Evolutionary conservation across 768 basidiomycete genomes (phyloP), one percentile per base, ranked within the genome.

Genomic region (Boletus pseudo-olivaceus): DNA sequence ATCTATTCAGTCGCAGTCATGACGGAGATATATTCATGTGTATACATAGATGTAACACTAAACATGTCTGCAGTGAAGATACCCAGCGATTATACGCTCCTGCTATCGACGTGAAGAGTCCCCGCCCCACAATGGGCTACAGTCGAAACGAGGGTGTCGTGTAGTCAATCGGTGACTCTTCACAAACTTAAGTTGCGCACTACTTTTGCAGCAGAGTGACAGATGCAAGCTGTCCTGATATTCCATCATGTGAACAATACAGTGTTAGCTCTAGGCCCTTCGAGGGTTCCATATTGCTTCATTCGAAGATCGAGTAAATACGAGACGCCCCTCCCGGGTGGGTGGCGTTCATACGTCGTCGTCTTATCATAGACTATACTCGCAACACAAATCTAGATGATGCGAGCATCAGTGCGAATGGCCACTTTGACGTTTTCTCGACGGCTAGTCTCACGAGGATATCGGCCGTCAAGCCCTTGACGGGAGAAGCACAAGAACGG

Each of bases 401-500:
- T 3, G 6, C 2, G 11, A 26, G 20, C 8, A 49, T 50, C 30
- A 50, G 52, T 30, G 8, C n/a, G 7, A 30, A 47, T 15, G 26
- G 15, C 1, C 46, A 55, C 49, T 15, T 5, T 7, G 5, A 55
- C 15, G 20, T n/a, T 8, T 33, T 26, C 33, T 17, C 19, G 10
- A 44, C 23, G 0, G 17, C 7, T 54, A 3, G 8, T n/a, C 85
- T 55, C 58, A 91, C 90, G 48, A 95, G 72, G 14, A 95, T 88
- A 58, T 92, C 88, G 2, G 89, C 77, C 1, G 92, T 94, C 3
- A 95, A 69, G 1, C 93, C 93, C 67, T 91, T 92, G 53, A 95
- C 78, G 0, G 92, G 84, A 17, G 91, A 92, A 1, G 86, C 86
- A 0, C 76, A 77, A 3, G 87, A 85, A 34, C 90, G 80, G 62